Base-by-base conservation (phyloP, 371 early-diverging fungal species). In the Haplosporangium sp. region DNA sequence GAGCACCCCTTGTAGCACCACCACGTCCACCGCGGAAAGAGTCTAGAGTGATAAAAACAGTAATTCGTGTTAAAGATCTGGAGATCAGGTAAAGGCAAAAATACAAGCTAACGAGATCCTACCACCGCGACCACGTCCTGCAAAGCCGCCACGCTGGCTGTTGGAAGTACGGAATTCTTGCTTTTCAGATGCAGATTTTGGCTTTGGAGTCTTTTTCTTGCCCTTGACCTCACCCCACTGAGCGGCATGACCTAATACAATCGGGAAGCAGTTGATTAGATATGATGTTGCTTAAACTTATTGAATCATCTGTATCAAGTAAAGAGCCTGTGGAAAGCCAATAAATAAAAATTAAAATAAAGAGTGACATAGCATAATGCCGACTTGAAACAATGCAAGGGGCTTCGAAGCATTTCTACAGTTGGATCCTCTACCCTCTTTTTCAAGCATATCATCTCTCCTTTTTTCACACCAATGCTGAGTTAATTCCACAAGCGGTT, bases 171-270 rank as follows among this genome's bases (percentile, higher is more conserved):
- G 81, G 68, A 63, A 71, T 19, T 69, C 73, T 66, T 78, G 79
- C 71, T 82, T 73, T 53, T 78, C 57, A 67, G 86, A 47, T 65
- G 76, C 48, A 67, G 85, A 64, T 86, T 79, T 79, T 71, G 71
- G 65, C 75, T 79, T 79, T 40, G 67, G 65, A 39, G 75, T 83
- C 76, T 87, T 84, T 81, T 95, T 95, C 83, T 93, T 93, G 69
- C 90, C 88, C 83, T 94, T 94, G 69, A 96, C 97, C 84, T 96
- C 96, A 45, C 93, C 96, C 96, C 97, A 97, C 82, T 94, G 94
- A 61, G 84, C 87, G 27, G 94, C 93, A 78, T 89, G 92, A 67
- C 97, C 96, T 96, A 85, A 61, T 57, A 45, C 8, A 27, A 17
- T 19, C 19, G 8, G 34, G 44, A 34, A n/a, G 6, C 39, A 39